These are phyloP conservation scores for Tricholoma matsutake DNA, from an alignment of 768 basidiomycete species.

Conservation along the genomic window DNA sequence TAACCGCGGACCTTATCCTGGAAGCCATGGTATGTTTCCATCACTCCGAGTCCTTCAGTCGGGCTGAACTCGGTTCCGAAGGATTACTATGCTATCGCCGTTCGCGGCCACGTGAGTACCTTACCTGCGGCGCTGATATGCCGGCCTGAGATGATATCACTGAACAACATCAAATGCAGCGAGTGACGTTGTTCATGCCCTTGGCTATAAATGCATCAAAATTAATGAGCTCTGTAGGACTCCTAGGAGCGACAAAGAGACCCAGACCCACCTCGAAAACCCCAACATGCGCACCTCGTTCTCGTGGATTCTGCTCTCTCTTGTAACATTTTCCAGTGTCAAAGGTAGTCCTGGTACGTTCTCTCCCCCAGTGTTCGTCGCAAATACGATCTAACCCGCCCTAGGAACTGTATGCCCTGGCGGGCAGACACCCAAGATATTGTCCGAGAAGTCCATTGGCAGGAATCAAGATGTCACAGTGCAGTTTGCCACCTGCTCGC, in stretches of 20 bases:
- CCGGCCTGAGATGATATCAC: too few species aligned
- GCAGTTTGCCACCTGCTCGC: background rate
- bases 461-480: background rate
- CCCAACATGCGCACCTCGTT: background rate
- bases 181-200: background rate
- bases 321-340: background rate
- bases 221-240: background rate
- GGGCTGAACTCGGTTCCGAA: too few species aligned
- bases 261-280: background rate
- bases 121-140: too few species aligned
- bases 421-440: background rate
- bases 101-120: too few species aligned
- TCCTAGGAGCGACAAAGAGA: background rate
- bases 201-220: background rate
- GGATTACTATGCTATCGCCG: too few species aligned
- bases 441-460: background rate
- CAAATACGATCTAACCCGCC: background rate
- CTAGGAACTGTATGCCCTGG: background rate
- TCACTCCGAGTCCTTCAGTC: too few species aligned
- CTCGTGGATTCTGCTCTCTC: background rate
- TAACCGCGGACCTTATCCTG: too few species aligned
- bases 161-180: background rate
- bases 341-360: background rate
- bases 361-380: background rate
- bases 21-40: too few species aligned